phyloP scores from a whole-genome alignment of 2,329 filamentous ascomycete species.

The Geosmithia flava region DNA sequence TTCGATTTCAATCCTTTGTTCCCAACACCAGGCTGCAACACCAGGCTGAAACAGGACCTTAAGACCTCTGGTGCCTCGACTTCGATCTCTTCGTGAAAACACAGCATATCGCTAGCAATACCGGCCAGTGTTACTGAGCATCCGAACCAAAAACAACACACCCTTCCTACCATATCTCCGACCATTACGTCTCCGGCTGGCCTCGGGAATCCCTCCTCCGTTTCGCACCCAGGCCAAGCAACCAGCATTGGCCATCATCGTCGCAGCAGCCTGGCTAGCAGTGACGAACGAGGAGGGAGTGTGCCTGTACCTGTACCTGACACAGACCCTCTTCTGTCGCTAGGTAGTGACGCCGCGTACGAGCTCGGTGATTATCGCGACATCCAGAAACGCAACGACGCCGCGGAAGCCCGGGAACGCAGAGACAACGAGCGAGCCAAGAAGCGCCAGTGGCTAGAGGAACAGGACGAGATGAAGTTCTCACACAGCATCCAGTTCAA shows the following conservation, averaged over 20 bases:
- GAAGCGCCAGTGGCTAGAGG: conserved; percentile 60
- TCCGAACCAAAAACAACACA: neutral
- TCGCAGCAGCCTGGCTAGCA: conserved; percentile 10
- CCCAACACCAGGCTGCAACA: too few species aligned
- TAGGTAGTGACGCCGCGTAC: conserved; percentile 14
- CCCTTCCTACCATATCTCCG: conserved; percentile 1
- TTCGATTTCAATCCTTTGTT: neutral
- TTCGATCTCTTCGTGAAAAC: too few species aligned
- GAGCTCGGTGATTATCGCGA: conserved; percentile 29
- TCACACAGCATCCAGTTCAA: conserved; percentile 99
- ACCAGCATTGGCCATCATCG: conserved; percentile 8
- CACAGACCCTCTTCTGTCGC: neutral
- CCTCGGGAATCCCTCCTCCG: conserved; percentile 25
- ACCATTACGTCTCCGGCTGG: conserved; percentile 19
- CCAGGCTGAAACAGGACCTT: too few species aligned
- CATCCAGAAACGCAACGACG: conserved; percentile 14
- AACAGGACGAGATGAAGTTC: conserved; percentile 94
- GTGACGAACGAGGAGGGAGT: conserved; percentile 23
- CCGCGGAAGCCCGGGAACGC: conserved; percentile 18
- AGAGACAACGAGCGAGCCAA: conserved; percentile 34
- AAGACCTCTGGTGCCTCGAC: too few species aligned
- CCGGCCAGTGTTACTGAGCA: too few species aligned
- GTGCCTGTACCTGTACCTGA: neutral
- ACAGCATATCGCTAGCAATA: too few species aligned
- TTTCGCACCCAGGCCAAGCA: conserved; percentile 13